Evolutionary conservation across 495 filamentous ascomycete genomes (phyloP), one percentile per base, ranked within the genome.

Genomic region (Daldinia loculata): DNA sequence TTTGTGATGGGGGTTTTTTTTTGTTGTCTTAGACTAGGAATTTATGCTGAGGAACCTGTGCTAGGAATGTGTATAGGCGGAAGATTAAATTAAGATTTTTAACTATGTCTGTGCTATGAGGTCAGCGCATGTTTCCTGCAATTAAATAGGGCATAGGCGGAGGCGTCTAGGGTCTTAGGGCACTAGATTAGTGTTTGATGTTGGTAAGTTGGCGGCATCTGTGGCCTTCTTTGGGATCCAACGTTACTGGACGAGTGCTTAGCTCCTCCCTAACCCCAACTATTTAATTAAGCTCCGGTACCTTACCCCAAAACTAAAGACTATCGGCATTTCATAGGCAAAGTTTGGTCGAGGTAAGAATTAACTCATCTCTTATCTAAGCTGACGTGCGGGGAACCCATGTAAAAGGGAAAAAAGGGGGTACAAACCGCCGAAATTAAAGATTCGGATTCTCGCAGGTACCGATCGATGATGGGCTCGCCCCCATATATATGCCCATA

Each of bases 391-490:
- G 69, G 69, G 64, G 63, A 68, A 68, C 30, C 69, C 69, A 65
- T 68, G 69, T 61, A 64, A 67, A 63, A 38, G 51, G 34, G 0
- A 51, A 55, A 52, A 53, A 53, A 6, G 2, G 17, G 32, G 53
- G 26, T 19, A 64, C 61, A 71, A 68, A 67, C 39, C 69, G 65
- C 69, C 64, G 69, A 72, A 51, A 72, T 71, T 71, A 53, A 51
- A 27, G 41, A 27, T 26, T 60, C 63, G 55, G 38, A 34, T 63
- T 32, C 53, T 60, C 29, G 26, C 51, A 56, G 36, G 38, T 32
- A 56, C 60, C 34, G 52, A 58, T 48, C 43, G 43, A 48, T 24
- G 43, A 48, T 48, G 43, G 43, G 43, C 43, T 48, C 43, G 4
- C 9, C 17, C 11, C 12, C 19, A 24, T 4, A 22, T 4, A 29